Evolutionary conservation across 2,329 filamentous ascomycete species (phyloP).

Genomic region (Nigrospora oryzae): DNA sequence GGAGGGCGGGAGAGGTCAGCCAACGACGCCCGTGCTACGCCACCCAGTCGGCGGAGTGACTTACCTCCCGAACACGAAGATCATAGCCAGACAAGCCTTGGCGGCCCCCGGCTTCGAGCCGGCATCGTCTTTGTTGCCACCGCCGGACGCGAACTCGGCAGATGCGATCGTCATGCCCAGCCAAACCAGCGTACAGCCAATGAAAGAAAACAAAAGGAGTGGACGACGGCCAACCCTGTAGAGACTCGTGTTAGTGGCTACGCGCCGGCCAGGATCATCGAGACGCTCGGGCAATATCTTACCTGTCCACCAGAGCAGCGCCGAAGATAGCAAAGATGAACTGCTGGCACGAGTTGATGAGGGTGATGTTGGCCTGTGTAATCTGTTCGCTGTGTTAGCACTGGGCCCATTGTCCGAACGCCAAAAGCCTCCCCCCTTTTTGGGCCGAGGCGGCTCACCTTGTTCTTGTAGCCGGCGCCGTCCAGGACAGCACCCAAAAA

Average conservation of each 20-base stretch:
- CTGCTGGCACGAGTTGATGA: conserved; percentile 42
- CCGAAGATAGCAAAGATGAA: conserved; percentile 40
- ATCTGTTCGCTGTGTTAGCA: conserved; percentile 5
- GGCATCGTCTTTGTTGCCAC: conserved; percentile 11
- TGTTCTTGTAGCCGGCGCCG: conserved; percentile 36
- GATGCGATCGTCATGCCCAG: conserved; percentile 39
- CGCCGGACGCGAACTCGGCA: conserved; percentile 24
- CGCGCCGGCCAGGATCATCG: too few species aligned
- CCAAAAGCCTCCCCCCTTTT: too few species aligned
- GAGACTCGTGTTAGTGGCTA: too few species aligned
- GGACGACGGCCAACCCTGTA: conserved; percentile 37
- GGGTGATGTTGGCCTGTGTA: conserved; percentile 38
- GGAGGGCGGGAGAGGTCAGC: neutral
- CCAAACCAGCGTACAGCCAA: conserved; percentile 39
- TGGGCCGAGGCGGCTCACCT: too few species aligned
- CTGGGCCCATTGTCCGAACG: too few species aligned
- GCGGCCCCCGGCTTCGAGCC: conserved; percentile 27
- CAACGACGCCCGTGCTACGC: too few species aligned
- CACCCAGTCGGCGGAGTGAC: neutral
- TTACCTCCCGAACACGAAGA: conserved; percentile 37
- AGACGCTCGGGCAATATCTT: too few species aligned
- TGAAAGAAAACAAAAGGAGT: conserved; percentile 41
- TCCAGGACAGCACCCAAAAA: conserved; percentile 41
- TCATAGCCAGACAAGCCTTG: conserved; percentile 39
- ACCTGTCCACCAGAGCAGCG: conserved; percentile 35